A percentile compares a stretch with the other conserved stretches of the same genome.
These are phyloP conservation scores for Endotrypanum monterogeii DNA, from an alignment of 208 protist genomes.

Conservation along the genomic window DNA sequence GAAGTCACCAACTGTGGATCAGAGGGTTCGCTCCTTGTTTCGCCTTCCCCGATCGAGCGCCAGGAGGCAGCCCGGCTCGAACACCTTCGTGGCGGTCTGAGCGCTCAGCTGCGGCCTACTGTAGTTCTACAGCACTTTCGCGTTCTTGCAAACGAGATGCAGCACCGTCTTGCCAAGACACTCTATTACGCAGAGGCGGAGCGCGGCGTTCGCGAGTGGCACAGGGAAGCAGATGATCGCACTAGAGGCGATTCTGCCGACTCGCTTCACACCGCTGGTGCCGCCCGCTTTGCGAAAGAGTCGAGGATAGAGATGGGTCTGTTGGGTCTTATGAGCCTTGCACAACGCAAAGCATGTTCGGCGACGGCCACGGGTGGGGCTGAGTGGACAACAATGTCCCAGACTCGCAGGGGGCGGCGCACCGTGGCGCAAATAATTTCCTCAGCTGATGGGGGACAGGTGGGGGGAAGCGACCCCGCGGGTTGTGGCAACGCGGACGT, in stretches of 20 bases:
- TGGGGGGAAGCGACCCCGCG: neutral
- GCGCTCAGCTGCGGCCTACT: conserved; percentile 32
- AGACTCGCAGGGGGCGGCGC: conserved; percentile 6
- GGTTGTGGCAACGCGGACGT: neutral
- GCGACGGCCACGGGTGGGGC: neutral
- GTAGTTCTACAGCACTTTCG: conserved; percentile 50
- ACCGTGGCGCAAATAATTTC: conserved; percentile 13
- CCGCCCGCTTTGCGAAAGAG: conserved; percentile 8
- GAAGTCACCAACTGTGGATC: neutral
- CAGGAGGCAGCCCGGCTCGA: conserved; percentile 17
- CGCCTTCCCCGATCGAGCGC: conserved; percentile 7
- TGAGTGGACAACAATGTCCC: neutral
- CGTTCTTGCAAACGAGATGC: conserved; percentile 45
- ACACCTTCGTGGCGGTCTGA: conserved; percentile 25
- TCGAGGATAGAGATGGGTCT: conserved; percentile 13
- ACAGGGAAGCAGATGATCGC: neutral
- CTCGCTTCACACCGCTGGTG: neutral
- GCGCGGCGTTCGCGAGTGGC: neutral
- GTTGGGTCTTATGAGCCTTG: conserved; percentile 47
- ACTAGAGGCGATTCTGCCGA: neutral
- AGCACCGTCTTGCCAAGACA: conserved; percentile 37
- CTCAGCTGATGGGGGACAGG: neutral
- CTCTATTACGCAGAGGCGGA: conserved; percentile 10
- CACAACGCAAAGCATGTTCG: conserved; percentile 40
- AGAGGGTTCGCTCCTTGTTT: neutral